A percentile compares a stretch with the other conserved stretches of the same genome.
Evolutionary conservation across 2,329 filamentous ascomycete species (phyloP).

Genomic region (Camillea tinctor): DNA sequence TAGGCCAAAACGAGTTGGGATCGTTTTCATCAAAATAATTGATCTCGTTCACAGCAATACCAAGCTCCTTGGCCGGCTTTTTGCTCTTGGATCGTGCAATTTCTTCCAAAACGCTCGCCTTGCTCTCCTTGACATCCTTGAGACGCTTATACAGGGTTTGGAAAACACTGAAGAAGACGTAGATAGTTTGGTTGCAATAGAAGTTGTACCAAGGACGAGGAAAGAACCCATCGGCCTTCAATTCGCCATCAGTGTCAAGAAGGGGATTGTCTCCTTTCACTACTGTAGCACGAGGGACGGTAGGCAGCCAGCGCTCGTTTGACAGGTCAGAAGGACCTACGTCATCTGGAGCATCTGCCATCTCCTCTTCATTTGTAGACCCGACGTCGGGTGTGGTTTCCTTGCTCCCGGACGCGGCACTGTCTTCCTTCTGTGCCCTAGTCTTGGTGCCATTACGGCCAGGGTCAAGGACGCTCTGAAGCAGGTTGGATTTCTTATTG

Average conservation of each 20-base stretch:
- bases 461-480: conserved; percentile 82
- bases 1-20: conserved; percentile 74
- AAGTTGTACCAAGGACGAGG: conserved; percentile 80
- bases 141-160: conserved; percentile 86
- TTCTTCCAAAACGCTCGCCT: conserved; percentile 69
- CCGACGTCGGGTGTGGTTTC: conserved; percentile 83
- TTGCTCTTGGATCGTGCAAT: conserved; percentile 70
- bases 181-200: conserved; percentile 88
- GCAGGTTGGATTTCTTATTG: conserved; percentile 76
- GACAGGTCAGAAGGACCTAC: conserved; percentile 59
- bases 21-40: conserved; percentile 73
- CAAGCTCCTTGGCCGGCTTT: conserved; percentile 81
- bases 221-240: conserved; percentile 78
- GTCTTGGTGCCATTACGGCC: conserved; percentile 68
- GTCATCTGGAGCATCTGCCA: conserved; percentile 60
- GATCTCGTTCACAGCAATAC: conserved; percentile 74
- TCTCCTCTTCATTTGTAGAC: conserved; percentile 77
- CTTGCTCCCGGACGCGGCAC: conserved; percentile 74
- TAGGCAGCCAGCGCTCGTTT: conserved; percentile 64
- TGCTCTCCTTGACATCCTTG: conserved; percentile 77
- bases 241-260: conserved; percentile 59
- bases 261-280: conserved; percentile 53
- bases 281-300: conserved; percentile 56
- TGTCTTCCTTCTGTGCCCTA: conserved; percentile 75
- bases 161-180: conserved; percentile 93